phyloP scores from a whole-genome alignment of 805 yeast species.

The Barnettozyma pratensis region DNA sequence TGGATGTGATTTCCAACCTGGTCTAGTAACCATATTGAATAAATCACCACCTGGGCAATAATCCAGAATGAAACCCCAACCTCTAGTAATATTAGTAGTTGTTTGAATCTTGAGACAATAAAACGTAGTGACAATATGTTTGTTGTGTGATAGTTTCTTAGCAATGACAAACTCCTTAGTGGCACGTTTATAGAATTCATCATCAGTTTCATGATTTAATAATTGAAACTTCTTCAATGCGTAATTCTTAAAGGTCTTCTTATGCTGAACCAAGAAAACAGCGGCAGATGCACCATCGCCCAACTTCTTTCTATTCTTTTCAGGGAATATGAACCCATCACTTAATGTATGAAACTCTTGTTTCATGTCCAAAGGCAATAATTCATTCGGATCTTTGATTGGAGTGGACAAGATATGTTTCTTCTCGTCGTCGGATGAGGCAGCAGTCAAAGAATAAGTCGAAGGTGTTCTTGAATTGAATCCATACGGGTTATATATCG shows the following conservation, averaged over 20 bases:
- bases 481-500: conserved; percentile 59
- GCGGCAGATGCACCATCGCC: conserved; percentile 74
- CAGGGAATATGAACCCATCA: conserved; percentile 48
- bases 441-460: conserved; percentile 14
- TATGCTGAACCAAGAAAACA: conserved; percentile 45
- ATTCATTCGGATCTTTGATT: conserved; percentile 60
- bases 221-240: conserved; percentile 65
- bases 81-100: conserved; percentile 47
- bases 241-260: conserved; percentile 37
- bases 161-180: conserved; percentile 60
- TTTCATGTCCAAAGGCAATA: conserved; percentile 48
- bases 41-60: conserved; percentile 59
- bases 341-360: conserved; percentile 44
- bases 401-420: conserved; percentile 54
- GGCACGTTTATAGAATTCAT: conserved; percentile 60
- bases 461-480: conserved; percentile 33
- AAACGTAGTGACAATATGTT: conserved; percentile 55
- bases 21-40: conserved; percentile 45
- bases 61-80: conserved; percentile 76
- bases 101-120: conserved; percentile 55
- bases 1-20: conserved; percentile 55
- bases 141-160: conserved; percentile 44
- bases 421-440: conserved; percentile 31
- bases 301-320: conserved; percentile 36
- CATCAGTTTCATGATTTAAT: conserved; percentile 56